Percentiles rank a stretch among this genome's conserved stretches.
phyloP scores from a whole-genome alignment of 345 rosid species.

The Eucalyptus pauciflora region DNA sequence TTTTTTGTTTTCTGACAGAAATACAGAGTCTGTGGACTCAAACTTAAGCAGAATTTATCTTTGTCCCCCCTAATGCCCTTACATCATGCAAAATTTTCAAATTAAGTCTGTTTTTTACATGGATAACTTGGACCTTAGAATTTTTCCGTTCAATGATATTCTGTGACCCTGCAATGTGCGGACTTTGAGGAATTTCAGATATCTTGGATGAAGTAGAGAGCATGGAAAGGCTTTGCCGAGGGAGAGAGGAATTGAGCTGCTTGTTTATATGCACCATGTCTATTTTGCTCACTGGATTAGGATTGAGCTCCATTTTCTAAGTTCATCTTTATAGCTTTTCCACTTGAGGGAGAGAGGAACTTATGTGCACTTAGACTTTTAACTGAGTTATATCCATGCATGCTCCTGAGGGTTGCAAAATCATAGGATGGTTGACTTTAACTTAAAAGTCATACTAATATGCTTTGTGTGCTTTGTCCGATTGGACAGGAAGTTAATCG shows the following conservation, averaged over 20 bases:
- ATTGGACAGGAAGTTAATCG: not conserved
- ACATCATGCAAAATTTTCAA: not conserved
- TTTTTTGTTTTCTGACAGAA: not conserved
- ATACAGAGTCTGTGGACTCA: not conserved
- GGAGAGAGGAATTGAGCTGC: not conserved
- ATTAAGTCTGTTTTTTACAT: not conserved
- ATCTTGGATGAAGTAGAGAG: not conserved
- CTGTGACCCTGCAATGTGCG: not conserved
- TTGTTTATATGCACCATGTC: not conserved
- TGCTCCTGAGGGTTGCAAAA: not conserved
- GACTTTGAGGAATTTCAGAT: not conserved
- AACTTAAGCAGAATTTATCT: not conserved
- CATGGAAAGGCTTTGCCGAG: not conserved
- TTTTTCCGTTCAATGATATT: not conserved
- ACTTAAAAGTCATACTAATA: not conserved
- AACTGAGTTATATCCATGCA: not conserved
- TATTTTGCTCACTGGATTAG: not conserved
- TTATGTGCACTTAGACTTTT: not conserved
- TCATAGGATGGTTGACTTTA: not conserved
- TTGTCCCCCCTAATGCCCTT: not conserved
- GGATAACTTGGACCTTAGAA: not conserved
- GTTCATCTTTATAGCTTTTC: not conserved
- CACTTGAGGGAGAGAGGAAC: not conserved
- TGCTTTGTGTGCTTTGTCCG: not conserved
- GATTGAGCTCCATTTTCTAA: not conserved